These are phyloP conservation scores for Amanita fuliginea DNA, from an alignment of 768 basidiomycete genomes.

Conservation along the genomic window DNA sequence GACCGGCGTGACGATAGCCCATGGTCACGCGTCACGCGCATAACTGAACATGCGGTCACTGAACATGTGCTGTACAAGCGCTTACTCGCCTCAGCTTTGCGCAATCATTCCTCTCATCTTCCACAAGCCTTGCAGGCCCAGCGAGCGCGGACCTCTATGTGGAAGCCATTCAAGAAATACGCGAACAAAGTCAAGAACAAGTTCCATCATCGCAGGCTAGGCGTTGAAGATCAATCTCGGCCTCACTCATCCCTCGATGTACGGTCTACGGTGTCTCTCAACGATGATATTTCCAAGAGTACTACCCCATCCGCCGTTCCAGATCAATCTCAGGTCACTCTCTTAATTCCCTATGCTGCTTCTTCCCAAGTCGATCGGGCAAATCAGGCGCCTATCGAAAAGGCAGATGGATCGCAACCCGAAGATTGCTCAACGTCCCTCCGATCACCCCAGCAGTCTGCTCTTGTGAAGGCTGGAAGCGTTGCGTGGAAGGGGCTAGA, in stretches of 20 bases:
- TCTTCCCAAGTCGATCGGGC: neutral
- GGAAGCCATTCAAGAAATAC: neutral
- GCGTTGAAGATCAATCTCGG: neutral
- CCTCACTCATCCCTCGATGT: too few relatives aligned
- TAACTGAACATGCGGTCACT: too few relatives aligned
- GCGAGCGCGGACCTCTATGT: too few relatives aligned
- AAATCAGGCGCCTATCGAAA: too few relatives aligned
- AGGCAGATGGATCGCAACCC: neutral
- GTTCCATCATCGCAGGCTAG: neutral
- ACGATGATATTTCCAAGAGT: neutral
- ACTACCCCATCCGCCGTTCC: neutral
- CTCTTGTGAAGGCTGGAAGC: neutral
- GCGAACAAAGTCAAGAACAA: neutral
- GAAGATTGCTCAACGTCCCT: neutral
- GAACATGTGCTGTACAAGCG: too few relatives aligned
- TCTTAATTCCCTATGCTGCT: neutral
- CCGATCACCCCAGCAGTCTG: neutral
- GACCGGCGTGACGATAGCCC: too few relatives aligned
- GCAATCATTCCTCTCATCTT: too few relatives aligned
- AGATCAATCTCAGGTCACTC: neutral
- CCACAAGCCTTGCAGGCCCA: too few relatives aligned
- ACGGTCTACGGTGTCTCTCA: neutral
- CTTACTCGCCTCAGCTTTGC: too few relatives aligned
- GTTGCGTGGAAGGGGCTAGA: too few relatives aligned
- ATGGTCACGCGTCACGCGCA: too few relatives aligned